Evolutionary conservation across 495 filamentous ascomycete genomes (phyloP), one percentile per base, ranked within the genome.

Genomic region (Penicillium herquei): DNA sequence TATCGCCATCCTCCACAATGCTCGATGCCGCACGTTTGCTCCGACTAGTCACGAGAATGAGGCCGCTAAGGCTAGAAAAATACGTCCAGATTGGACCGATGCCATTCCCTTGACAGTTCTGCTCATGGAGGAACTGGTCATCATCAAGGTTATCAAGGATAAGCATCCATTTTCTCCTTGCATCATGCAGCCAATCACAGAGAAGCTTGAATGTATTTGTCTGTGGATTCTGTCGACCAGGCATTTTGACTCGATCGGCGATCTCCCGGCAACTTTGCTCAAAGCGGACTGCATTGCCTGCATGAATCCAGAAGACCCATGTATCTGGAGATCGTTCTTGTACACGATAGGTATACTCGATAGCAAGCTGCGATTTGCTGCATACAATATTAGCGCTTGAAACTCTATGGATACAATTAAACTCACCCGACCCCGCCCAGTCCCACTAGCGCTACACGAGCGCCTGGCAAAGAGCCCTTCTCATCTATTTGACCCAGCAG

Each of bases 281-380:
- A 31, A 81, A 76, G 7, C 75, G 68, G 2, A 63, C 59, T 3
- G 49, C 45, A 35, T 59, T 76, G 39, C 69, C 71, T 2, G 73
- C 70, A 57, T 76, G 71, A 6, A 81, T 59, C 79, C 81, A 83
- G 59, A 83, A 77, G 8, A 82, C 71, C 69, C 69, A 78, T 17
- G 70, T 79, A 21, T 68, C 42, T 4, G 72, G 75, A n/a, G 63
- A 76, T 41, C 73, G 57, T 6, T 40, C 33, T 58, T 62, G 67
- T 10, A 60, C 50, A 52, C 57, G 64, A 54, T 78, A 77, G 16
- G 55, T 37, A 49, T 75, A 67, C 55, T 78, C 67, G 43, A 77
- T 71, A 8, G 73, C 73, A 48, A 76, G 58, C 42, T 73, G 71
- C 14, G 73, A 66, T 53, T 75, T 77, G 7, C 73, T 74, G 35